Conservation (phyloP, 108 stramenopile species). For the Skeletonema costatum region DNA sequence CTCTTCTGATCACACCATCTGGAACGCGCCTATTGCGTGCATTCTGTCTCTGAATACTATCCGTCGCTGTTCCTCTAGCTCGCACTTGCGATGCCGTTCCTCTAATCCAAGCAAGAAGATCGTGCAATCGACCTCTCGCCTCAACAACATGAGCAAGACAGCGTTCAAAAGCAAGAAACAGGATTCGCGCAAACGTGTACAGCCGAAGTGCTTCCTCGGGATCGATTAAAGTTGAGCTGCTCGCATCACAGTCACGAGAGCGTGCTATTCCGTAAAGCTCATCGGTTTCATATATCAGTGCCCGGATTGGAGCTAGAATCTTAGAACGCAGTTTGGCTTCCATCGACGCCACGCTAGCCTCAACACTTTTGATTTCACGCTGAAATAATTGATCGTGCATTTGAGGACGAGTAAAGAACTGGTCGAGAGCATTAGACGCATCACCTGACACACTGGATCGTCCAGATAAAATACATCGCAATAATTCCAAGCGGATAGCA, state of each 20-base stretch:
- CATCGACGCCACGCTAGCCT: slow-evolving; percentile 64
- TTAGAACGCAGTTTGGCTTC: slow-evolving; percentile 58
- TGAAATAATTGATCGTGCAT: slow-evolving; percentile 83
- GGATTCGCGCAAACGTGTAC: slow-evolving; percentile 26
- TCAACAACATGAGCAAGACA: slow-evolving; percentile 60
- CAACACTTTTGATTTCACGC: slow-evolving; percentile 57
- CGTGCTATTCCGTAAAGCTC: slow-evolving; percentile 67
- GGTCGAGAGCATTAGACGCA: slow-evolving; percentile 80
- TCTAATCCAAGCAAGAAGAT: slow-evolving; percentile 74
- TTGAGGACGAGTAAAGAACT: slow-evolving; percentile 79
- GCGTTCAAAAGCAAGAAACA: slow-evolving; percentile 46
- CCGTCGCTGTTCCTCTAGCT: slow-evolving; percentile 72
- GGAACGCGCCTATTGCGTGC: slow-evolving; percentile 73
- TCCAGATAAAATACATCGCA: slow-evolving; percentile 75
- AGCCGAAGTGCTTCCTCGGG: slow-evolving; percentile 30
- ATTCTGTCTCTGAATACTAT: slow-evolving; percentile 74
- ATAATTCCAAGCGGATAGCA: slow-evolving; percentile 47
- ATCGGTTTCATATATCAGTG: slow-evolving; percentile 60
- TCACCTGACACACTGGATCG: slow-evolving; percentile 52
- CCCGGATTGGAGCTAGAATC: slow-evolving; percentile 62
- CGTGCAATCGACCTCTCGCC: slow-evolving; percentile 64
- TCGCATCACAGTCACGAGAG: slow-evolving; percentile 10
- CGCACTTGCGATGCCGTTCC: slow-evolving; percentile 74
- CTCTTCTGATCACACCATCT: slow-evolving; percentile 57
- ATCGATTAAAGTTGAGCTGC: slow-evolving; percentile 16